Percentiles rank a stretch among this genome's conserved stretches.
Evolutionary conservation across 179 eudicot species (phyloP).

Genomic region (Sideroxylon spinosum): DNA sequence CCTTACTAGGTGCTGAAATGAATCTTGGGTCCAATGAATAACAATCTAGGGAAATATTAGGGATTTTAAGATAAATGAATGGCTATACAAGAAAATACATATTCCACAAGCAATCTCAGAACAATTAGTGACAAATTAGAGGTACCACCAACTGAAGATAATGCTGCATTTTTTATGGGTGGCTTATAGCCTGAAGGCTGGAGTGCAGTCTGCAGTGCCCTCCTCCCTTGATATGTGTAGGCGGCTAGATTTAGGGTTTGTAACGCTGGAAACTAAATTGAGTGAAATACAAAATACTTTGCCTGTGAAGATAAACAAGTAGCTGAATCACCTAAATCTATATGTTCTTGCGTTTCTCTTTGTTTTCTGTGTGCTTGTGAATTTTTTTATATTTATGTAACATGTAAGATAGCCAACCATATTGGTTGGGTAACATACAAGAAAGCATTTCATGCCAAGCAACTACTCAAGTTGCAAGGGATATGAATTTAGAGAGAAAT

Average conservation of each 20-base stretch:
- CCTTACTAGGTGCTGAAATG: neutral
- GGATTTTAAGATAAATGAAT: neutral
- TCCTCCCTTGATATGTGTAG: too few species aligned
- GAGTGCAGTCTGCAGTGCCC: too few species aligned
- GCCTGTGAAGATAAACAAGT: too few species aligned
- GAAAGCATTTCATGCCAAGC: neutral
- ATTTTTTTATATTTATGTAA: too few species aligned
- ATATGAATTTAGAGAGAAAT: neutral
- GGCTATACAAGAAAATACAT: neutral
- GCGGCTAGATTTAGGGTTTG: too few species aligned
- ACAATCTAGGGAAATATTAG: neutral
- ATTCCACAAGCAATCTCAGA: neutral
- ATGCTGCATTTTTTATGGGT: too few species aligned
- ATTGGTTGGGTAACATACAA: neutral
- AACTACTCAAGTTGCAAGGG: neutral
- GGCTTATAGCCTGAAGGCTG: too few species aligned
- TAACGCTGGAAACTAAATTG: too few species aligned
- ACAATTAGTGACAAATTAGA: neutral
- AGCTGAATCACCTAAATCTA: too few species aligned
- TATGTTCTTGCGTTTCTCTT: too few species aligned
- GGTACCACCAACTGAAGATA: neutral
- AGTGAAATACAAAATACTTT: too few species aligned
- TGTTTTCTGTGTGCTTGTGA: too few species aligned
- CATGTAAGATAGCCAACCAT: neutral
- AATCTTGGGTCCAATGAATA: neutral